phyloP scores from a whole-genome alignment of 305 asterid species.

The Fraxinus dipetala region DNA sequence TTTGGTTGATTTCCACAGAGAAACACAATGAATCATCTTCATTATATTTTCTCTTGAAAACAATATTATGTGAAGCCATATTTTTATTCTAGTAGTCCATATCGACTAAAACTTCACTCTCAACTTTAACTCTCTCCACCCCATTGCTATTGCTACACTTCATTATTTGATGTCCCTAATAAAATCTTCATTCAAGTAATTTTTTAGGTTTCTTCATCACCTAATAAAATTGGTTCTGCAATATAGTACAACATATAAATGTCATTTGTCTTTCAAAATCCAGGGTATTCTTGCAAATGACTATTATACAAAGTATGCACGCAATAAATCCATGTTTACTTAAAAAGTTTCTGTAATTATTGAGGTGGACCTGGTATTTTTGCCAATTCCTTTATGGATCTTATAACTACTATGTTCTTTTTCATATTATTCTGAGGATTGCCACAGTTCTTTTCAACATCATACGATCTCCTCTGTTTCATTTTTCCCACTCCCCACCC shows the following conservation, averaged over 20 bases:
- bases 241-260: background rate
- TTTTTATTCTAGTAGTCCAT: background rate
- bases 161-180: background rate
- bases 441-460: background rate
- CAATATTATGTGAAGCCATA: background rate
- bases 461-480: background rate
- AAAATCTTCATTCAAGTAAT: background rate
- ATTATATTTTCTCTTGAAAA: background rate
- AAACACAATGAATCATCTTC: background rate
- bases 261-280: background rate
- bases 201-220: background rate
- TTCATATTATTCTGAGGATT: background rate
- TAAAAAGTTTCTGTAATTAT: background rate
- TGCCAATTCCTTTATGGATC: background rate
- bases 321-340: background rate
- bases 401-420: background rate
- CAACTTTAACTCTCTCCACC: background rate
- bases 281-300: background rate
- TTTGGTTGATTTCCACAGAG: background rate
- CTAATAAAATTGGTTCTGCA: background rate
- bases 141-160: background rate
- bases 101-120: background rate
- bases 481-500: background rate
- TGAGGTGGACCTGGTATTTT: background rate
- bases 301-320: background rate